These are phyloP conservation scores for Rhizopogon salebrosus DNA, from an alignment of 768 basidiomycete genomes.

Conservation along the genomic window DNA sequence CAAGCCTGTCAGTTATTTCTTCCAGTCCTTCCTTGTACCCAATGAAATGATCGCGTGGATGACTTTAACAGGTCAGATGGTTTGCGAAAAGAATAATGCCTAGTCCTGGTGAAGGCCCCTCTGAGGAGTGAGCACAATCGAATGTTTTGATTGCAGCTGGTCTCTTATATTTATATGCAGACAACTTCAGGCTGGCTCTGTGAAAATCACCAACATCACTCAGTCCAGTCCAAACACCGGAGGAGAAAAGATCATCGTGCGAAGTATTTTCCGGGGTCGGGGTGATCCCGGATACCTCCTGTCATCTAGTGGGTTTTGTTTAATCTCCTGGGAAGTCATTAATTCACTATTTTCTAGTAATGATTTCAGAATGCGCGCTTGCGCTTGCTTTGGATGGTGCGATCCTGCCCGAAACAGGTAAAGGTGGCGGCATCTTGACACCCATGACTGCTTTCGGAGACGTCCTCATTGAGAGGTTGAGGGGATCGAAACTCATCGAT, in stretches of 20 bases:
- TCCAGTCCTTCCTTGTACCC: background rate
- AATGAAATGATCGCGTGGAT: background rate
- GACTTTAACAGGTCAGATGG: slow-evolving; percentile 45
- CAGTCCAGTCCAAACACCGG: slow-evolving; percentile 43
- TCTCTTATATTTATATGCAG: slow-evolving; percentile 28
- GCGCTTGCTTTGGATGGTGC: slow-evolving; percentile 53
- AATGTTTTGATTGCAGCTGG: slow-evolving; percentile 5
- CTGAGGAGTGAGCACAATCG: slow-evolving; percentile 46
- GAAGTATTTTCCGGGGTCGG: slow-evolving; percentile 55
- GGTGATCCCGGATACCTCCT: slow-evolving; percentile 77
- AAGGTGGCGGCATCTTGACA: slow-evolving; percentile 76
- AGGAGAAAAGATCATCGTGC: slow-evolving; percentile 39
- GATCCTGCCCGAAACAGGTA: slow-evolving; percentile 51
- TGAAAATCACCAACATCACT: slow-evolving; percentile 68
- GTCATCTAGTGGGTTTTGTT: slow-evolving; percentile 42
- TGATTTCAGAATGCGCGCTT: slow-evolving; percentile 79
- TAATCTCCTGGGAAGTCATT: background rate
- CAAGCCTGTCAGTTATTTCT: slow-evolving; percentile 29
- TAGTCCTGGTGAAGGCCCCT: slow-evolving; percentile 57
- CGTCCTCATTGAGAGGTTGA: slow-evolving; percentile 63
- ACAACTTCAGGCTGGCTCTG: slow-evolving; percentile 50
- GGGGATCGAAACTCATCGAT: slow-evolving; percentile 48
- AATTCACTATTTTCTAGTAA: slow-evolving; percentile 36
- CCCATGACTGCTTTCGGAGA: slow-evolving; percentile 81
- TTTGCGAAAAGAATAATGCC: slow-evolving; percentile 46